A percentile compares a stretch with the other conserved stretches of the same genome.
phyloP scores from a whole-genome alignment of 2,329 filamentous ascomycete genomes.

The Nothopassalora personata region DNA sequence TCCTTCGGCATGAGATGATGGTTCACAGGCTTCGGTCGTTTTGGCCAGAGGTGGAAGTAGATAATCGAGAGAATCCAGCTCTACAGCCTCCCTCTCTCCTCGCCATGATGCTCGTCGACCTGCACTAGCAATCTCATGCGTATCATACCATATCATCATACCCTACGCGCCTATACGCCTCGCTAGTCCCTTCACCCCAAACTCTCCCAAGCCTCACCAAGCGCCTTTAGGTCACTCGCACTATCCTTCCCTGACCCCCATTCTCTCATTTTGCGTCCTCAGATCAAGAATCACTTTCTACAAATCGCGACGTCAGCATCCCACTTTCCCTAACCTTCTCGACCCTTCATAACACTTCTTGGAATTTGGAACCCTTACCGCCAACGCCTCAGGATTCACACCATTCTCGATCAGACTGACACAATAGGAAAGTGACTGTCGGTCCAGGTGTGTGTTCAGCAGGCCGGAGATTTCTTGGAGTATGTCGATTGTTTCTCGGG shows the following conservation, averaged over 20 bases:
- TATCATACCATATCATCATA: not conserved
- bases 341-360: not conserved
- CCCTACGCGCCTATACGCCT: not conserved
- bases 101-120: not conserved
- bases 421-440: conserved; percentile 85
- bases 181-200: not conserved
- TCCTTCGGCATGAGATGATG: no score
- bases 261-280: conserved; percentile 36
- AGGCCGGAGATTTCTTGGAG: conserved; percentile 73
- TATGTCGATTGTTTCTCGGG: conserved; percentile 73
- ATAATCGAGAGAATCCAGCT: not conserved
- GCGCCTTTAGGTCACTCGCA: not conserved
- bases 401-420: conserved; percentile 97
- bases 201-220: no score
- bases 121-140: no score
- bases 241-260: conserved; percentile 3
- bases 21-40: not conserved
- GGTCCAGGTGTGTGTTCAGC: conserved; percentile 87
- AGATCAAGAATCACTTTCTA: conserved; percentile 46
- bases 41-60: not conserved
- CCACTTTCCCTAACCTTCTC: no score
- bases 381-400: conserved; percentile 89
- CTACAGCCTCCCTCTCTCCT: not conserved
- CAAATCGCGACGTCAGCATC: not conserved
- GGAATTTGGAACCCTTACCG: conserved; percentile 55